Evolutionary conservation across 768 basidiomycete species (phyloP), one percentile per base, ranked within the genome.

Genomic region (Russula dissimulans): DNA sequence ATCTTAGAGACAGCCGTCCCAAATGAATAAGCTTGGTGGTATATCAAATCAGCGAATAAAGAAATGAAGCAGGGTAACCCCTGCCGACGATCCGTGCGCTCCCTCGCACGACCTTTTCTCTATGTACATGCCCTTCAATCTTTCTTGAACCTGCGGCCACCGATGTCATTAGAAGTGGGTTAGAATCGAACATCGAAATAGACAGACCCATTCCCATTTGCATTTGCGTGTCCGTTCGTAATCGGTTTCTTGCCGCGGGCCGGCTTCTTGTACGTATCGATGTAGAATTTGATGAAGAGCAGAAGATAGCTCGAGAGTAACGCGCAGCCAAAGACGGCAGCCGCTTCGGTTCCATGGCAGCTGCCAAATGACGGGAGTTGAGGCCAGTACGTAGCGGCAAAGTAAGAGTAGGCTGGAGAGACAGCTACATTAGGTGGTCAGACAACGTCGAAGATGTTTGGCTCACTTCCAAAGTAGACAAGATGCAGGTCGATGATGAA

Each of bases 281-380:
- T 79, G 75, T 93, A 93, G 75, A 93, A 93, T 73, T 92, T 91
- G 79, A 98, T 91, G 80, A 99, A 98, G 60, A 99, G 83, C 67
- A 85, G 82, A 56, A 99, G 84, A 75, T 97, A 98, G 68, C 82
- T 87, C 31, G 91, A 89, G 66, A 99, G 79, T 49, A 99, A 80
- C 26, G 73, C 83, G 70, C 94, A 97, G 50, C 95, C 97, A 59
- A 95, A 87, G 59, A 93, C 61, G 3, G 97, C 97, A 56, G 95
- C 91, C 15, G 75, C 74, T 74, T 95, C 91, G 18, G 89, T 86
- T 47, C 97, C 97, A 43, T 93, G 85, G 68, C 97, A 99, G 71
- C 87, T 84, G 42, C 81, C 89, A 22, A 87, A 64, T 65, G 78
- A 73, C n/a, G 93, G 94, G n/a, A 87, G 72, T 61, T 73, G 49